phyloP scores from a whole-genome alignment of 2,329 filamentous ascomycete genomes.

The Pseudogymnoascus pannorum region DNA sequence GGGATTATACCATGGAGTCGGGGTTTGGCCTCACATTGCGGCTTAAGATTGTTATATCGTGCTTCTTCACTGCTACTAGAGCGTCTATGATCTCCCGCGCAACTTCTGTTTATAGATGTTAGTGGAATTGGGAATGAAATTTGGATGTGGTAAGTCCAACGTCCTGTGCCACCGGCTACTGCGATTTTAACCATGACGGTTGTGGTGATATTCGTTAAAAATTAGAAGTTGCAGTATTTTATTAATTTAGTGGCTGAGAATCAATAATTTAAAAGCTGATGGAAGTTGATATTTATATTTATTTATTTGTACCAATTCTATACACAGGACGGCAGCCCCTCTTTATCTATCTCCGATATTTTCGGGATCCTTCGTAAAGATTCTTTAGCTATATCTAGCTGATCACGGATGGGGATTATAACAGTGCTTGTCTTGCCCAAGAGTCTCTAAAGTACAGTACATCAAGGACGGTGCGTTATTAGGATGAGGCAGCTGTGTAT shows the following conservation, averaged over 20 bases:
- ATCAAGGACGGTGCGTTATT: no score
- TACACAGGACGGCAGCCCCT: neutral
- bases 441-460: no score
- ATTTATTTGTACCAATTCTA: neutral
- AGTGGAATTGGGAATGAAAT: neutral
- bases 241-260: neutral
- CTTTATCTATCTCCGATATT: neutral
- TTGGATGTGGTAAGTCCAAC: neutral
- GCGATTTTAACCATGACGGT: neutral
- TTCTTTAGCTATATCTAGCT: no score
- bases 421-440: no score
- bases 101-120: conserved; percentile 35
- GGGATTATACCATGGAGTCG: no score
- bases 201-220: neutral
- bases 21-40: conserved; percentile 32
- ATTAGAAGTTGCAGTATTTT: neutral
- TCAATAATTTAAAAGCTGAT: neutral
- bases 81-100: conserved; percentile 45
- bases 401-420: no score
- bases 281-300: neutral
- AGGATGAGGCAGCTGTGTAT: no score
- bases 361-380: neutral
- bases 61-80: conserved; percentile 40
- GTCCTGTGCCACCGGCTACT: neutral
- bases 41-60: conserved; percentile 45